Percentiles rank a stretch among this genome's conserved stretches.
phyloP scores from a whole-genome alignment of 1,139 yeast genomes.

The Nematodospora anomalae region DNA sequence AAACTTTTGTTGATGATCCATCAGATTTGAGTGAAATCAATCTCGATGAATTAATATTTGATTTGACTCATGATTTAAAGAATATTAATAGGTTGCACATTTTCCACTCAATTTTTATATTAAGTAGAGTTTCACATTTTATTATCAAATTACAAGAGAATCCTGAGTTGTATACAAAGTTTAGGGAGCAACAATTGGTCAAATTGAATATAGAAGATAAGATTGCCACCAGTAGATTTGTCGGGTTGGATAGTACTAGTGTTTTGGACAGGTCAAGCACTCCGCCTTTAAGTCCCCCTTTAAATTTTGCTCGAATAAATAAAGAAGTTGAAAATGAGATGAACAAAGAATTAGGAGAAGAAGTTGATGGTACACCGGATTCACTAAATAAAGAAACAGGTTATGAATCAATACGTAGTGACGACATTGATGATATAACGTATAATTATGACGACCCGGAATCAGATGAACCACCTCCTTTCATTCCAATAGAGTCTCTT shows the following conservation, averaged over 20 bases:
- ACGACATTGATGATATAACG: conserved; percentile 3
- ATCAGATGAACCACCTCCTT: conserved; percentile 11
- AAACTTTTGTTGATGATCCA: conserved; percentile 49
- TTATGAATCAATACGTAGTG: conserved; percentile 5
- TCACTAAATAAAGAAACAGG: conserved; percentile 11
- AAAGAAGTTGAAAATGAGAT: conserved; percentile 2
- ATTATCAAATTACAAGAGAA: conserved; percentile 33
- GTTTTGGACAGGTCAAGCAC: conserved; percentile 10
- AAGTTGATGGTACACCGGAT: conserved; percentile 16
- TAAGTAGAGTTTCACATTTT: conserved; percentile 32
- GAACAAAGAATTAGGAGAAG: not conserved
- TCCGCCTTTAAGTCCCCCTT: conserved; percentile 21
- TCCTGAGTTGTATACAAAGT: conserved; percentile 25
- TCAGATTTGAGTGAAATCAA: conserved; percentile 33
- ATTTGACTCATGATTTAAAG: conserved; percentile 30
- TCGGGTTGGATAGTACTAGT: conserved; percentile 2
- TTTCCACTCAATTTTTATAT: conserved; percentile 38
- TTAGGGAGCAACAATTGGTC: conserved; percentile 29
- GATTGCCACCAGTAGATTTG: not conserved
- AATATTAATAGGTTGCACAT: conserved; percentile 37
- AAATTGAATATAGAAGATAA: conserved; percentile 21
- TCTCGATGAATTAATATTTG: conserved; percentile 37
- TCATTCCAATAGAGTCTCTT: conserved; percentile 29
- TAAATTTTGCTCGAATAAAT: conserved; percentile 20
- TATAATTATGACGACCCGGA: not conserved